phyloP scores from a whole-genome alignment of 106 monocot genomes.

The Allium sativum region DNA sequence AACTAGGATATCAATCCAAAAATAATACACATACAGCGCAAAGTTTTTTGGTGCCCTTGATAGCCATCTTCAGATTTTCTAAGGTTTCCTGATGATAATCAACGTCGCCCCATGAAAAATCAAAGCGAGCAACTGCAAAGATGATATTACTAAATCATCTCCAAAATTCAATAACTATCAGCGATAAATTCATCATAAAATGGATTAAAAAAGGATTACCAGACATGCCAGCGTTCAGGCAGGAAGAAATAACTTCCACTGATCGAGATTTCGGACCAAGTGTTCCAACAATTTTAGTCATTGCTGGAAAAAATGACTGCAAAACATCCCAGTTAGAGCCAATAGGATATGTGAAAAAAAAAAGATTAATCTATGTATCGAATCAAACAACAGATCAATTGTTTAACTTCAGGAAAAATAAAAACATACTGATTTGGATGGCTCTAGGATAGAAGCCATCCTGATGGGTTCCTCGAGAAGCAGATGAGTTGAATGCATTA shows the following conservation, averaged over 20 bases:
- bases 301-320: conserved; percentile 96
- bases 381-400: conserved; percentile 3
- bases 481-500: conserved; percentile 74
- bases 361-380: neutral
- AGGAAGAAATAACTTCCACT: conserved; percentile 78
- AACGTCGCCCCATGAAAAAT: conserved; percentile 87
- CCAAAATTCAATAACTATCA: neutral
- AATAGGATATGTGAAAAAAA: neutral
- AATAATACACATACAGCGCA: conserved; percentile 51
- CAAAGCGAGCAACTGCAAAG: conserved; percentile 77
- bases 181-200: no score
- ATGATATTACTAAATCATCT: neutral
- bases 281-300: conserved; percentile 97
- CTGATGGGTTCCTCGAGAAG: conserved; percentile 96
- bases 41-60: conserved; percentile 91
- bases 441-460: conserved; percentile 98
- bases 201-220: conserved; percentile 23
- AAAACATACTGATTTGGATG: conserved; percentile 61
- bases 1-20: neutral
- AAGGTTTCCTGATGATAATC: conserved; percentile 91
- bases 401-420: no score
- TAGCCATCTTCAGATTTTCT: conserved; percentile 82
- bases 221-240: conserved; percentile 97
- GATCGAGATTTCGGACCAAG: conserved; percentile 89
- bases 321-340: neutral